phyloP scores from a whole-genome alignment of 1,139 yeast genomes.

The Blastobotrys elegans region DNA sequence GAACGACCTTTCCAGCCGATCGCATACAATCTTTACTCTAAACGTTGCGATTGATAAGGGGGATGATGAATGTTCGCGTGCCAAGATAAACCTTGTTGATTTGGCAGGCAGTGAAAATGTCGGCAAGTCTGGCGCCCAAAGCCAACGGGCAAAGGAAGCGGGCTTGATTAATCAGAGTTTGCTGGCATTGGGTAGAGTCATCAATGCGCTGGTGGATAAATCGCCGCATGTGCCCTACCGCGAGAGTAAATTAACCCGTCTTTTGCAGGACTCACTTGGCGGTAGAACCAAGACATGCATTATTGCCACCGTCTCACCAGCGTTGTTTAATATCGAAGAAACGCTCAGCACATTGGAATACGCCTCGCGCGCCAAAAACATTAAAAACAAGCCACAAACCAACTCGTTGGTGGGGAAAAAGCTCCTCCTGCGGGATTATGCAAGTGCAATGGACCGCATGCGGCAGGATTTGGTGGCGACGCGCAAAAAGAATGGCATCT shows the following conservation, averaged over 20 bases:
- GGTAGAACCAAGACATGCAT: constrained; percentile 77
- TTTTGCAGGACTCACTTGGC: constrained; percentile 78
- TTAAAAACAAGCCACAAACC: constrained; percentile 68
- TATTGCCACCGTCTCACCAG: constrained; percentile 82
- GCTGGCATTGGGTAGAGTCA: constrained; percentile 78
- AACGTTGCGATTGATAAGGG: constrained; percentile 41
- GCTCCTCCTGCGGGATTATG: constrained; percentile 41
- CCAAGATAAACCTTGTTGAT: constrained; percentile 77
- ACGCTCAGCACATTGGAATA: constrained; percentile 80
- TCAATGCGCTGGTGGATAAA: constrained; percentile 61
- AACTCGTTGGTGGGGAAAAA: constrained; percentile 47
- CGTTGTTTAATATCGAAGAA: constrained; percentile 67
- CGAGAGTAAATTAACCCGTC: constrained; percentile 74
- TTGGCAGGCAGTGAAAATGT: constrained; percentile 88
- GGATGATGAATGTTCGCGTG: constrained; percentile 35
- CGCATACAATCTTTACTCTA: constrained; percentile 71
- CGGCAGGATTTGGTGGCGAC: constrained; percentile 54
- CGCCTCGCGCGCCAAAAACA: constrained; percentile 73
- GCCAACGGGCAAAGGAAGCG: constrained; percentile 79
- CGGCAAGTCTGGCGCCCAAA: constrained; percentile 70
- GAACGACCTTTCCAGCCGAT: constrained; percentile 59
- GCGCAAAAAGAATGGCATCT: constrained; percentile 59
- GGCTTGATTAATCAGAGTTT: constrained; percentile 83
- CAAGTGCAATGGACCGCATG: constrained; percentile 46
- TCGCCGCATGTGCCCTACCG: constrained; percentile 75